phyloP scores from a whole-genome alignment of 2,329 filamentous ascomycete genomes.

The Alternaria sp. region DNA sequence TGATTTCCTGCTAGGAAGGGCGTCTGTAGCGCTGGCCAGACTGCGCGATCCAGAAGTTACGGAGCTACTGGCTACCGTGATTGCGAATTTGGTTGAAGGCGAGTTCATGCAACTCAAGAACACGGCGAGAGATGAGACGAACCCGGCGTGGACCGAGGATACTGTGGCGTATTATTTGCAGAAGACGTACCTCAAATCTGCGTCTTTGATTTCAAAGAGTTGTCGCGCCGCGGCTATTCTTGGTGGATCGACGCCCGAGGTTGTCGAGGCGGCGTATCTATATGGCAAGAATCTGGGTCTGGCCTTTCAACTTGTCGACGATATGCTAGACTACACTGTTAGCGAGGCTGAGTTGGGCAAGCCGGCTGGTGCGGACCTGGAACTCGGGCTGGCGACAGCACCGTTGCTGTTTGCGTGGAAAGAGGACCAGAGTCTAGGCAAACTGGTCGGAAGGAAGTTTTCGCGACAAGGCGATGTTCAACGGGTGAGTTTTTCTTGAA shows the following conservation, averaged over 20 bases:
- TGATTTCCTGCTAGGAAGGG: conserved; percentile 93
- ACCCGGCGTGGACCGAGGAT: conserved; percentile 86
- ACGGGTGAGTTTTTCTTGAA: conserved; percentile 66
- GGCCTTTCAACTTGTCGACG: conserved; percentile 96
- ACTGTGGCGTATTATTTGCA: conserved; percentile 93
- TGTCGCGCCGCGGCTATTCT: conserved; percentile 89
- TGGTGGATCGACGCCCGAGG: conserved; percentile 76
- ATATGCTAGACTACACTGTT: conserved; percentile 96
- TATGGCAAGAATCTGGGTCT: conserved; percentile 95
- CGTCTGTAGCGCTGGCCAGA: conserved; percentile 90
- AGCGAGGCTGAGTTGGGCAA: conserved; percentile 88
- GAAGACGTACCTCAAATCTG: conserved; percentile 98
- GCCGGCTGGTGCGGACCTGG: conserved; percentile 90
- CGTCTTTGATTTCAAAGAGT: conserved; percentile 93
- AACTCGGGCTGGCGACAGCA: conserved; percentile 91
- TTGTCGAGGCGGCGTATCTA: conserved; percentile 88
- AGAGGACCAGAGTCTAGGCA: conserved; percentile 81
- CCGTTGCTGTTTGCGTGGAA: conserved; percentile 97
- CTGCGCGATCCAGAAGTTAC: conserved; percentile 92
- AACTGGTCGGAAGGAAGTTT: conserved; percentile 92
- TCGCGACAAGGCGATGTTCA: conserved; percentile 81
- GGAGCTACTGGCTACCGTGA: conserved; percentile 92
- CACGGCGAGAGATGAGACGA: conserved; percentile 84
- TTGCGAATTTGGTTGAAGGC: conserved; percentile 96
- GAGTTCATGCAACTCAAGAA: conserved; percentile 99